Conservation (phyloP, 441 rosid species). For the Omphalea diandra region DNA sequence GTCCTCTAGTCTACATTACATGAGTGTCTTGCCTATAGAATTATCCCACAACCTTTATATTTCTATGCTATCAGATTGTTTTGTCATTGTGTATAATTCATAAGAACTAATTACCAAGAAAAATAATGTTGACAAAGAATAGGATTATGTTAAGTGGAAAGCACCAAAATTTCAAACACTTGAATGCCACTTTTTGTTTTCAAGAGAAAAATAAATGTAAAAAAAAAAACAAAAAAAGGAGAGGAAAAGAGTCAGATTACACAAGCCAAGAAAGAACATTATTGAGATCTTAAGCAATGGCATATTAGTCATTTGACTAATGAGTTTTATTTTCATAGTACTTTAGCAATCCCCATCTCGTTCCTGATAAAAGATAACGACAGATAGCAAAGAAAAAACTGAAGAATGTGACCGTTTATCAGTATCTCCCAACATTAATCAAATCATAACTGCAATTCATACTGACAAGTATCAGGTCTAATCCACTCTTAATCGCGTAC, state of each 20-base stretch:
- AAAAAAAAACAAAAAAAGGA: background rate
- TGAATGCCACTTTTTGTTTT: background rate
- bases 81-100: too few relatives aligned
- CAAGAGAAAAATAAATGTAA: too few relatives aligned
- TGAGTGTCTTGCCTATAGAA: too few relatives aligned
- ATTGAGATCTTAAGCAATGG: constrained; percentile 40
- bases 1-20: too few relatives aligned
- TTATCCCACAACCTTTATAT: too few relatives aligned
- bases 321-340: background rate
- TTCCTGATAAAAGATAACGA: constrained; percentile 19
- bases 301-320: constrained; percentile 32
- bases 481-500: background rate
- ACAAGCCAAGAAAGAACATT: constrained; percentile 47
- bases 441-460: constrained; percentile 19
- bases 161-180: background rate
- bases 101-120: too few relatives aligned
- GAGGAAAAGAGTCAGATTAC: constrained; percentile 2
- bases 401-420: constrained; percentile 29
- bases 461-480: background rate
- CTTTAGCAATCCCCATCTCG: constrained; percentile 2
- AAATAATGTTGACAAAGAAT: background rate
- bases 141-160: background rate
- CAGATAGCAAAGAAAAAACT: constrained; percentile 23
- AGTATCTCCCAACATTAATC: constrained; percentile 15
- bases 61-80: too few relatives aligned